Base-by-base conservation (phyloP, 2,329 filamentous ascomycete species). In the Aspergillus puulaauensis region DNA sequence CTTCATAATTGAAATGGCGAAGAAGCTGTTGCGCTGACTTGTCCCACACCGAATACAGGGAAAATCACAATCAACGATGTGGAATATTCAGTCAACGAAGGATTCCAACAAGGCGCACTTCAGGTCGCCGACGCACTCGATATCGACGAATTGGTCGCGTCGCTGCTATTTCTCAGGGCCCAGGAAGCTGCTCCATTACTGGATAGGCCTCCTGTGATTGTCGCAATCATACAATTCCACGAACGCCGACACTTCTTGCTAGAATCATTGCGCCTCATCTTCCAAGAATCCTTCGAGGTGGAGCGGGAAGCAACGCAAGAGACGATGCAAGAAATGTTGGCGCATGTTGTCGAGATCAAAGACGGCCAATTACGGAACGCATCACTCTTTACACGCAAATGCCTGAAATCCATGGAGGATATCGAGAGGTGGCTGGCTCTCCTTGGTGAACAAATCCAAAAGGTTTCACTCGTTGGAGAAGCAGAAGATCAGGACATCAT, bases 41-140 rank as follows among this genome's bases (percentile, higher is more conserved):
- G 43, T 51, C 41, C 50, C 45, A 47, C 58, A 56, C 56, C 35
- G 49, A 46, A 44, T 60, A 4, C 54, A 95, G 92, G 90, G 57
- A 93, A 90, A 71, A 81, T 98, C 65, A 85, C 80, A 35, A 77
- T 96, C 58, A 84, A 85, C 65, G 88, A 87, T 61, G 83, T 85
- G 35, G 86, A 93, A 68, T 98, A 91, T 74, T 79, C 83, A 21
- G 80, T 99, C 77, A 97, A 96, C 75, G 84, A 90, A 56, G 87
- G 91, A 61, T 98, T 99, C 75, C 87, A 93, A 70, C 89, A 96
- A 73, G 86, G 89, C 65, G 85, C 87, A 23, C 81, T 96, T 33
- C 85, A 91, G 66, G 81, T 99, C 39, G 90, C 93, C 55, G 93
- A 98, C 73, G 90, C 91, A 65, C 81, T 97, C 61, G 88, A 96